These are phyloP conservation scores for Cerrena zonata DNA, from an alignment of 1,284 basidiomycete genomes.

Conservation along the genomic window DNA sequence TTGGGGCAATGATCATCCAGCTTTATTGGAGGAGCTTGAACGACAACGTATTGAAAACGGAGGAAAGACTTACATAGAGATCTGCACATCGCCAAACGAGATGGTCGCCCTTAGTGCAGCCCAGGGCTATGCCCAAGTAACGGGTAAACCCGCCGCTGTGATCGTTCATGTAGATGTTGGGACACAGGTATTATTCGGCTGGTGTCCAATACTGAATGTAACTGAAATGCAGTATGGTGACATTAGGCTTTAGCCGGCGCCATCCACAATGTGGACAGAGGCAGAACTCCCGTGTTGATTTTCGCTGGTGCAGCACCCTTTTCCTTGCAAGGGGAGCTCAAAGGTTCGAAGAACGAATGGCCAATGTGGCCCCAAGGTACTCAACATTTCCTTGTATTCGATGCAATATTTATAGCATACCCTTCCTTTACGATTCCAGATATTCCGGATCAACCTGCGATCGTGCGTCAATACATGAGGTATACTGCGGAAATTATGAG, in stretches of 20 bases:
- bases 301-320: slow-evolving; percentile 67
- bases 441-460: slow-evolving; percentile 60
- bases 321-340: slow-evolving; percentile 47
- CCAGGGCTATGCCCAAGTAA: slow-evolving; percentile 63
- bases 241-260: slow-evolving; percentile 60
- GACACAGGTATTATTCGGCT: slow-evolving; percentile 65
- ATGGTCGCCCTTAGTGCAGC: slow-evolving; percentile 70
- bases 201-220: too few species aligned
- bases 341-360: slow-evolving; percentile 66
- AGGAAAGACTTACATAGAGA: slow-evolving; percentile 37
- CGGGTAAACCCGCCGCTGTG: slow-evolving; percentile 61
- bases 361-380: slow-evolving; percentile 70
- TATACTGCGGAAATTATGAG: slow-evolving; percentile 55
- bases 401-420: background rate
- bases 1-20: slow-evolving; percentile 72
- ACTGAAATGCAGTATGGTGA: background rate
- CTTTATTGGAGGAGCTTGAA: slow-evolving; percentile 61
- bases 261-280: slow-evolving; percentile 63
- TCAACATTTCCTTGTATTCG: too few species aligned
- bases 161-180: slow-evolving; percentile 72
- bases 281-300: slow-evolving; percentile 59
- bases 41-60: slow-evolving; percentile 40
- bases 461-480: slow-evolving; percentile 70
- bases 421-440: too few species aligned
- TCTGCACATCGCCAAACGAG: slow-evolving; percentile 68